Base-by-base conservation (phyloP, 331 rosid genomes). In the Prunus yedoensis region DNA sequence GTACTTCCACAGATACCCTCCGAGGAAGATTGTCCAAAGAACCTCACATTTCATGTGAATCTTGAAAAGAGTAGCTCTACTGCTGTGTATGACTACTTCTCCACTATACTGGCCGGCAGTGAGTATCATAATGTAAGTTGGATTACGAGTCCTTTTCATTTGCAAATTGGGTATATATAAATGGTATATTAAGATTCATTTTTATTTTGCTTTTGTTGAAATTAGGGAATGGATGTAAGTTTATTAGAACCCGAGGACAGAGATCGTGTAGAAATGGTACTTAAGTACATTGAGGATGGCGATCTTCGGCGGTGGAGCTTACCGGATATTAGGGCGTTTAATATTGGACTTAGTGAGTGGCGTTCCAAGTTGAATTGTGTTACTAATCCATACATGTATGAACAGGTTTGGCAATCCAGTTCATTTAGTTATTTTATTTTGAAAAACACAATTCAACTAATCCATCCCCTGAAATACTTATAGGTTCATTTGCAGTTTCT, bases 51-150 rank as follows among this genome's bases (percentile, higher is more conserved):
- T 83, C 85, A 77, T 74, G 79, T 89, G 53, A 76, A 89, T 85
- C 83, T 59, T 66, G 96, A 79, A 63, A 89, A 84, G 90, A 87
- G 96, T 73, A 91, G 96, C 90, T 91, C 93, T 70, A 78, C 51
- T 53, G 85, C 94, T 76, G 92, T 78, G 78, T 93, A 93, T 85
- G 98, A 89, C 25, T 88, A 93, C 85, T 91, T 93, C 67, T 77
- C 88, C 3, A 38, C 82, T 28, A 84, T 88, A 75, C 82, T 78
- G 78, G 67, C 51, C 5, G 81, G 81, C 62, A 58, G 54, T 45
- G 13, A 63, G 74, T 15, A 6, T 66, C 53, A 85, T 71, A 50
- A 74, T 83, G 97, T 91, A 68, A 89, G 97, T 81, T 43, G 65
- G 70, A 73, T 46, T 71, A 7, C 15, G 25, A n/a, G 10, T 23